A percentile compares a stretch with the other conserved stretches of the same genome.
phyloP scores from a whole-genome alignment of 768 basidiomycete genomes.

The Suillus subalutaceus region DNA sequence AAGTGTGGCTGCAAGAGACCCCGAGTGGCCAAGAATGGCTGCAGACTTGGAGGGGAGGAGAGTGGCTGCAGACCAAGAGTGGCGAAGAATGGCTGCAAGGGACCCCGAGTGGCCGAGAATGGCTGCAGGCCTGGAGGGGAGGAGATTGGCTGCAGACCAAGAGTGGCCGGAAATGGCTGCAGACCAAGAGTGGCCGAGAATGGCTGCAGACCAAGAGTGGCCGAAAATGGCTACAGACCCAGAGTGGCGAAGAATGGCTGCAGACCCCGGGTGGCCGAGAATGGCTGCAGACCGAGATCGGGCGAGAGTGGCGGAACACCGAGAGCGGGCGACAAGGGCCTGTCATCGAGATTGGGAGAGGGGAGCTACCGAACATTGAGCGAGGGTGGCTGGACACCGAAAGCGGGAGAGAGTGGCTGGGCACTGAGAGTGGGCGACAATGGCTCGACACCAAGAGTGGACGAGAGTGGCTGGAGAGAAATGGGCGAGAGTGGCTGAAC shows the following conservation, averaged over 20 bases:
- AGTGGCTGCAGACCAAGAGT: too few relatives aligned
- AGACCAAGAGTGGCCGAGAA: not conserved
- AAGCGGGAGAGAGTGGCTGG: too few relatives aligned
- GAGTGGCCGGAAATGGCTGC: too few relatives aligned
- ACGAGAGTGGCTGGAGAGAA: not conserved
- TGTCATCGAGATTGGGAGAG: accelerated
- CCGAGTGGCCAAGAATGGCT: not conserved
- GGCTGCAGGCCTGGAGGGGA: not conserved
- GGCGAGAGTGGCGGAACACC: too few relatives aligned
- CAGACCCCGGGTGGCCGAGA: too few relatives aligned
- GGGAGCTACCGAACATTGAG: too few relatives aligned
- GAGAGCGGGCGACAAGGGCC: accelerated
- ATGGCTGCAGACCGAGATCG: not conserved
- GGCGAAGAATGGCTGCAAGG: not conserved
- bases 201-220: not conserved
- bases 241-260: too few relatives aligned
- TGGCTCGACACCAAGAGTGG: too few relatives aligned
- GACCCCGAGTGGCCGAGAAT: not conserved
- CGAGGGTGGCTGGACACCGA: too few relatives aligned
- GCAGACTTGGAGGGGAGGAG: too few relatives aligned
- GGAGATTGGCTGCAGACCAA: not conserved
- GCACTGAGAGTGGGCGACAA: too few relatives aligned
- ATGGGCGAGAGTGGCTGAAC: not conserved
- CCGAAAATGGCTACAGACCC: too few relatives aligned
- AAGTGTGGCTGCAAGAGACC: not conserved